Evolutionary conservation across 371 early-diverging fungal genomes (phyloP).

Genomic region (Mucor mucedo): DNA sequence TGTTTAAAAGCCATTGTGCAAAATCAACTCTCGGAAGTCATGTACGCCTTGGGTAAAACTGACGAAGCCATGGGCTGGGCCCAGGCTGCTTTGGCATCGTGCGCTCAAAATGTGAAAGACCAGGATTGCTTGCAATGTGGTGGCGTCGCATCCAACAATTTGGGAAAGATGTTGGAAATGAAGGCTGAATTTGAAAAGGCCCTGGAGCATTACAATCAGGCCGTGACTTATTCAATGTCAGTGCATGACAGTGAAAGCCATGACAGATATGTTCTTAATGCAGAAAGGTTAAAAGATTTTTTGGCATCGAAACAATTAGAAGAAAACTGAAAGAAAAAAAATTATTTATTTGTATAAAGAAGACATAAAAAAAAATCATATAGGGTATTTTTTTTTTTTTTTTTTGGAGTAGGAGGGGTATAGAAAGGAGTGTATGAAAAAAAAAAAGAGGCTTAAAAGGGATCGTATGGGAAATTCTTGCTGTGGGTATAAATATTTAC

Average conservation of each 20-base stretch:
- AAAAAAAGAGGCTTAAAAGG: neutral
- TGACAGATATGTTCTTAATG: constrained; percentile 35
- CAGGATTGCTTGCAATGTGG: constrained; percentile 59
- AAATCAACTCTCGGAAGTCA: constrained; percentile 53
- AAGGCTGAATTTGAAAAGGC: constrained; percentile 49
- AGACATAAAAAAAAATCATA: constrained; percentile 1
- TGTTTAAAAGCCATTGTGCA: constrained; percentile 54
- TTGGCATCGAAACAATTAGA: constrained; percentile 5
- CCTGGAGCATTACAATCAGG: constrained; percentile 46
- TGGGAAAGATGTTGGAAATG: constrained; percentile 50
- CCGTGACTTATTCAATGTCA: constrained; percentile 37
- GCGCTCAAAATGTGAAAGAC: constrained; percentile 20
- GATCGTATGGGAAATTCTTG: neutral
- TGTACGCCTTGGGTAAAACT: constrained; percentile 48
- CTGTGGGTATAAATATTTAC: constrained; percentile 3
- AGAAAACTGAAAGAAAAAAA: constrained; percentile 9
- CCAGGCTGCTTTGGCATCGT: constrained; percentile 50
- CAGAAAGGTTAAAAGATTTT: constrained; percentile 28
- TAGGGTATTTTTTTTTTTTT: neutral
- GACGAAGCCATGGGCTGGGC: constrained; percentile 63
- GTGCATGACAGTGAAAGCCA: constrained; percentile 36
- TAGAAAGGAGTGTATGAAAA: constrained; percentile 1
- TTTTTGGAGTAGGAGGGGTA: neutral
- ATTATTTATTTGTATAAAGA: neutral
- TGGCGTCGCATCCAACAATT: constrained; percentile 52